Evolutionary conservation across 192 early-diverging fungal species (phyloP).

Genomic region (Coemansia sp.): DNA sequence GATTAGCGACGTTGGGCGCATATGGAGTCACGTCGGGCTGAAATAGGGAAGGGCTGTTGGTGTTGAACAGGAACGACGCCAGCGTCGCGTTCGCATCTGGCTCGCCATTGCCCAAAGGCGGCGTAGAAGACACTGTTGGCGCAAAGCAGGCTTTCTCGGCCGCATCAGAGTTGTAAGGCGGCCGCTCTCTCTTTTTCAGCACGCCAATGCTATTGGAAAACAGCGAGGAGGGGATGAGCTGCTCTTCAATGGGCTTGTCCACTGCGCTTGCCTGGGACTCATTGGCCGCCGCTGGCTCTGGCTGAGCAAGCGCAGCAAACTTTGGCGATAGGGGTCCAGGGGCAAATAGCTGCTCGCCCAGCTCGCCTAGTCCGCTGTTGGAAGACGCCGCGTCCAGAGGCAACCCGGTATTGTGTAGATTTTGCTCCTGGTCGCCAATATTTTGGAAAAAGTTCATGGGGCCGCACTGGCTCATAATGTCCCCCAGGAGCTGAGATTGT

Average conservation of each 20-base stretch:
- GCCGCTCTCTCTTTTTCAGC: background rate
- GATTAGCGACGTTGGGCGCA: background rate
- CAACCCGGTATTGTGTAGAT: background rate
- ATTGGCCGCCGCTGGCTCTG: background rate
- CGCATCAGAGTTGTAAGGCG: background rate
- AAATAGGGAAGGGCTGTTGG: conserved; percentile 1
- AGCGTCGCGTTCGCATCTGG: conserved; percentile 2
- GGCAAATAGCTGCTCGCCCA: background rate
- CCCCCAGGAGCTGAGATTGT: background rate
- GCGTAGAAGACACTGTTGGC: too few species aligned
- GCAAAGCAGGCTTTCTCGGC: background rate
- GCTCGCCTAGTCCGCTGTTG: background rate
- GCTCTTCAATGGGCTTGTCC: background rate
- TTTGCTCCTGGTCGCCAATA: background rate
- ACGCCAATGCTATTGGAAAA: background rate
- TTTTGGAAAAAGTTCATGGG: background rate
- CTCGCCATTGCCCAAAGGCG: background rate
- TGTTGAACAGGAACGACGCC: conserved; percentile 12
- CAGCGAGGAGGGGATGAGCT: background rate
- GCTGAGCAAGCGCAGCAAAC: background rate
- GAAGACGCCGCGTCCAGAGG: background rate
- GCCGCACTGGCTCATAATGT: background rate
- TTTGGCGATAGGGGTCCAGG: background rate
- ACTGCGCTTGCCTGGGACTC: background rate
- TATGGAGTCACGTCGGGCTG: background rate